A percentile compares a stretch with the other conserved stretches of the same genome.
These are phyloP conservation scores for Monocercomonoides exilis DNA, from an alignment of 78 protist species.

Conservation along the genomic window DNA sequence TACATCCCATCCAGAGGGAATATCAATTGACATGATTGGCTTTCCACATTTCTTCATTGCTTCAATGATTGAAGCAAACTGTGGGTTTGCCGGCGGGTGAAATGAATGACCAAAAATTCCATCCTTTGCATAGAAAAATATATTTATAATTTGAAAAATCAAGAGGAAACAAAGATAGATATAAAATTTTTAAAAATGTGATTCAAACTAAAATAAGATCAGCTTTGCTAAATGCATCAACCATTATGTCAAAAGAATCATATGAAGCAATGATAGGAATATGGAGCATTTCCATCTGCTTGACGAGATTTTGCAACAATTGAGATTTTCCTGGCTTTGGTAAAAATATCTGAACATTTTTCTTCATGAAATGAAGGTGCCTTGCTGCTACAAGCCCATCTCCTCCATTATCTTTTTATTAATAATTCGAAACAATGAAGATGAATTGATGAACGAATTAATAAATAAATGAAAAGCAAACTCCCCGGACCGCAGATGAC, in stretches of 20 bases:
- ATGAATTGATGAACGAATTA: neutral
- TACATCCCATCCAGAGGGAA: slow-evolving; percentile 18
- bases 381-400: slow-evolving; percentile 13
- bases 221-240: neutral
- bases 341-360: neutral
- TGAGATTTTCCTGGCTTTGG: neutral
- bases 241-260: neutral
- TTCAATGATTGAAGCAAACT: neutral
- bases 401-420: neutral
- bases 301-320: neutral
- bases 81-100: neutral
- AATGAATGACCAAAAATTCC: slow-evolving; percentile 4
- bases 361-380: neutral
- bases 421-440: neutral
- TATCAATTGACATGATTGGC: slow-evolving; percentile 1
- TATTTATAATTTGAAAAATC: neutral
- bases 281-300: neutral
- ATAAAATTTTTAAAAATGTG: neutral
- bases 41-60: neutral
- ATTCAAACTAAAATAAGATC: neutral
- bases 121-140: neutral
- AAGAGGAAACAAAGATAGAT: neutral
- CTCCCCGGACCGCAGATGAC: neutral
- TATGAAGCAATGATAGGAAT: neutral
- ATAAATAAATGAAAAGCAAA: neutral